Evolutionary conservation across 306 rosid species (phyloP), one percentile per base, ranked within the genome.

Genomic region (Lagenaria siceraria): DNA sequence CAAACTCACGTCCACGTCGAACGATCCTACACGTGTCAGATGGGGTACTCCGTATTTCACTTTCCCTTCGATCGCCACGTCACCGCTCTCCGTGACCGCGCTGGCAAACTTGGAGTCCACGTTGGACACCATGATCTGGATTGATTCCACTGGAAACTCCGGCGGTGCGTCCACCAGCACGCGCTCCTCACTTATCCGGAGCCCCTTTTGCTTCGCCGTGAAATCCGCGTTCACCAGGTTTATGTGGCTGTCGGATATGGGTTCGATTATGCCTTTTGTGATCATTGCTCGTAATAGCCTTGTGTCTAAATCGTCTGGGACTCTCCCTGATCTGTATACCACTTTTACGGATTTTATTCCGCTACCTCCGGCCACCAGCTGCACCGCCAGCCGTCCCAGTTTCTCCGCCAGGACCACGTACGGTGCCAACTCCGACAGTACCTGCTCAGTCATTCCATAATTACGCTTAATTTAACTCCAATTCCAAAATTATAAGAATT

Each of bases 241-340:
- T 38, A 94, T 78, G 76, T 87, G 85, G 24, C 95, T 82, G 76
- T 87, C 22, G 2, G 98, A 94, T 21, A 90, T 89, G 2, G 98
- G 96, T 27, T 93, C 98, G 1, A 94, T 85, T 40, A 94, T 82
- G 73, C 98, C 98, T 42, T 94, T 94, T 2, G 85, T 94, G 87
- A 94, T 86, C 98, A 90, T 92, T 66, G 98, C 98, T 63, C 98
- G 83, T 19, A 94, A 87, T 66, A 94, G 96, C 52, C 98, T 90
- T 0, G 98, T 92, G 89, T 94, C 98, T 19, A 94, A 38, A 80
- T 87, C 93, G 79, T 92, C 96, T 0, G 95, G 89, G 29, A 81
- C 87, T 17, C 98, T 59, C 1, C 93, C 89, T 0, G 96, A 76
- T 79, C 74, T 77, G 78, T 94, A 92, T 12, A 86, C 78, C 5